A percentile compares a stretch with the other conserved stretches of the same genome.
These are phyloP conservation scores for Prunus davidiana DNA, from an alignment of 306 rosid species.

Conservation along the genomic window DNA sequence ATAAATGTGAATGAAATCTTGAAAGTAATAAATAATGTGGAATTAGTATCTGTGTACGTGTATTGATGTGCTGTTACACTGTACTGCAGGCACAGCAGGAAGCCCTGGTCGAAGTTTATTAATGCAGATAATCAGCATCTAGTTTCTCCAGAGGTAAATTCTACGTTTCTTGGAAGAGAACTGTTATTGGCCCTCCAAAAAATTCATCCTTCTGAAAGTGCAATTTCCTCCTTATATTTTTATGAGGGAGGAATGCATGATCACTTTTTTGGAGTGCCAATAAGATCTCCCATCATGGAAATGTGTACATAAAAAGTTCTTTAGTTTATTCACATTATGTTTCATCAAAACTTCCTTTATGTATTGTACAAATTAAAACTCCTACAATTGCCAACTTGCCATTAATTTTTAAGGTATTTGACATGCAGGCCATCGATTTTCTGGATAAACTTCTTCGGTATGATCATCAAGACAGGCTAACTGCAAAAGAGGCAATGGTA, in stretches of 20 bases:
- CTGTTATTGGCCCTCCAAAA: too few relatives aligned
- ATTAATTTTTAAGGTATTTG: constrained; percentile 23
- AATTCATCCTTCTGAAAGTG: too few relatives aligned
- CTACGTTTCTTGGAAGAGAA: background rate
- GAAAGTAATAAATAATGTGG: constrained; percentile 6
- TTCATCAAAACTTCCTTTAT: background rate
- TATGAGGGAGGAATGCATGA: too few relatives aligned
- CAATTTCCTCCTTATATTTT: too few relatives aligned
- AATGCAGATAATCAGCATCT: constrained; percentile 94
- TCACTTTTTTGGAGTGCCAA: too few relatives aligned
- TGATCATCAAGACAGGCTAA: constrained; percentile 94
- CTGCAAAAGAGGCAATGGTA: constrained; percentile 99
- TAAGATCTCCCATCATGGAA: too few relatives aligned
- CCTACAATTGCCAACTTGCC: background rate
- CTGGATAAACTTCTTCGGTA: constrained; percentile 94
- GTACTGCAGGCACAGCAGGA: constrained; percentile 90
- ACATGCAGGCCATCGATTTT: constrained; percentile 87
- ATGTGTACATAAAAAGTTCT: too few relatives aligned
- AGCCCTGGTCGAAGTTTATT: constrained; percentile 94
- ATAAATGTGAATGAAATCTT: constrained; percentile 9
- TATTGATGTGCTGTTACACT: constrained; percentile 17
- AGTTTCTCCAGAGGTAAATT: constrained; percentile 88
- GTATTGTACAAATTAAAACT: constrained; percentile 4
- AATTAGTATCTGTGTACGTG: background rate
- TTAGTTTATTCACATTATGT: background rate